Conservation (phyloP, 176 grass and related monocot species). For the Cymbopogon citratus region DNA sequence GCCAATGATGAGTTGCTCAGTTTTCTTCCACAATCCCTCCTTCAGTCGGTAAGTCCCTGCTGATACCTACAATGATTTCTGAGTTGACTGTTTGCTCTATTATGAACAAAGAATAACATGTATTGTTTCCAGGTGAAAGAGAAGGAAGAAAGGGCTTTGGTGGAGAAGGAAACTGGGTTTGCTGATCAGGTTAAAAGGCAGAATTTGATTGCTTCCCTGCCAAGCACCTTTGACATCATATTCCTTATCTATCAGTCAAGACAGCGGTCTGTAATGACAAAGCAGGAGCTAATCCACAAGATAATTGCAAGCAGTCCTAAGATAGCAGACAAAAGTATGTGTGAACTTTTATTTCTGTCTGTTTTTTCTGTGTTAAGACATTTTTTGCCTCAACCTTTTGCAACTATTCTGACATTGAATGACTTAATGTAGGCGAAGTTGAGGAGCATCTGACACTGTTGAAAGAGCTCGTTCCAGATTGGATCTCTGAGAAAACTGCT, state of each 20-base stretch:
- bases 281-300: slow-evolving; percentile 72
- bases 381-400: background rate
- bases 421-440: slow-evolving; percentile 52
- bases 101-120: background rate
- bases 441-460: slow-evolving; percentile 65
- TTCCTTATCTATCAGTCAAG: slow-evolving; percentile 60
- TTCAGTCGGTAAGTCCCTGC: slow-evolving; percentile 56
- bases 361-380: background rate
- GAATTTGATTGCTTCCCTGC: slow-evolving; percentile 61
- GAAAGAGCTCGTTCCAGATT: slow-evolving; percentile 69
- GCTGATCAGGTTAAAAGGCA: slow-evolving; percentile 52
- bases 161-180: slow-evolving; percentile 46
- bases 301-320: slow-evolving; percentile 59
- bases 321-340: slow-evolving; percentile 60
- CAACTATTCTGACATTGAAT: slow-evolving; percentile 1
- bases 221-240: slow-evolving; percentile 56
- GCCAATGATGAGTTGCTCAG: slow-evolving; percentile 36
- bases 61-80: background rate
- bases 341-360: background rate
- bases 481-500: slow-evolving; percentile 67
- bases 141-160: slow-evolving; percentile 54
- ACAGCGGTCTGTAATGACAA: slow-evolving; percentile 66
- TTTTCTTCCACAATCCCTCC: slow-evolving; percentile 70
- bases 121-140: slow-evolving; percentile 53
- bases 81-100: background rate